These are phyloP conservation scores for Coniochaeta ligniaria DNA, from an alignment of 2,329 filamentous ascomycete species.

Conservation along the genomic window DNA sequence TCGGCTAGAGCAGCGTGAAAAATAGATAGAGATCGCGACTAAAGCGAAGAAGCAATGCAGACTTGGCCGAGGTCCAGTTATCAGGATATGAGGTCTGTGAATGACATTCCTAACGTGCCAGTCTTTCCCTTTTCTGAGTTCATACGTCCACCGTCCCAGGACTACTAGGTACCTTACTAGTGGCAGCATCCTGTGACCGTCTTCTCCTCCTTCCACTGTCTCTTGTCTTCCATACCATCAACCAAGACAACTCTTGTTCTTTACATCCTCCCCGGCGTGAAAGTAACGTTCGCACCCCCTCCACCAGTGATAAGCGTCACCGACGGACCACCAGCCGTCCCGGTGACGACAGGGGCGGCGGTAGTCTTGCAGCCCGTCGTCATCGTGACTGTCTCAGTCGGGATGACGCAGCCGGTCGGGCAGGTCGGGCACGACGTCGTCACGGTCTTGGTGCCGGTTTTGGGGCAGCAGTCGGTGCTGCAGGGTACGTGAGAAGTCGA, in stretches of 20 bases:
- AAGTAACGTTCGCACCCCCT: neutral
- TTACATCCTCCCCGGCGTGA: neutral
- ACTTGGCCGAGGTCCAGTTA: neutral
- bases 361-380: constrained; percentile 14
- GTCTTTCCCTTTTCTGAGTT: neutral
- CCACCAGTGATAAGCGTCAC: neutral
- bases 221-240: neutral
- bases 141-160: too few species aligned
- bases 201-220: too few species aligned
- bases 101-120: neutral
- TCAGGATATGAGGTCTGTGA: neutral
- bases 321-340: neutral
- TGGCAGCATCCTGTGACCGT: too few species aligned
- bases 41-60: too few species aligned
- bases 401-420: constrained; percentile 16
- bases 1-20: neutral
- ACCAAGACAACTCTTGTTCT: neutral
- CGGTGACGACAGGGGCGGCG: neutral
- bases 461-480: constrained; percentile 28
- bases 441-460: constrained; percentile 20
- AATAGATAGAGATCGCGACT: too few species aligned
- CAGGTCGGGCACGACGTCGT: constrained; percentile 16
- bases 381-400: constrained; percentile 12
- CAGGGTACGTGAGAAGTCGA: constrained; percentile 27
- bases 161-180: too few species aligned